Conservation (phyloP, 371 early-diverging fungal genomes). For the Batrachochytrium dendrobatidis region DNA sequence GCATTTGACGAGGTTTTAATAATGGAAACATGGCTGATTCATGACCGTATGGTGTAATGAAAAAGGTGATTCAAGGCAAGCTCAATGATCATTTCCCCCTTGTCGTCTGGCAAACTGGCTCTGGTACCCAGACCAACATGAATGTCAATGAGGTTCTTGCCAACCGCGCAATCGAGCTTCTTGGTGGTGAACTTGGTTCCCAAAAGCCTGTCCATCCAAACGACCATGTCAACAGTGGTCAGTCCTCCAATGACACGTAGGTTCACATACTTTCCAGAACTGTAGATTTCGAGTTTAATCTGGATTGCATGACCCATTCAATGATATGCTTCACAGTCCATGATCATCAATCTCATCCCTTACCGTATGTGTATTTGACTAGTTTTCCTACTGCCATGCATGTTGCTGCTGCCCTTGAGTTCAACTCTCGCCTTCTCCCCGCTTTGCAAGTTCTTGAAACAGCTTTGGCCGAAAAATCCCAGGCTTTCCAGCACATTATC, state of each 20-base stretch:
- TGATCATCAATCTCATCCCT: neutral
- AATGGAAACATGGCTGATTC: neutral
- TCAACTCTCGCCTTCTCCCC: conserved; percentile 71
- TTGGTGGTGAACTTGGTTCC: conserved; percentile 79
- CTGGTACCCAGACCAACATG: conserved; percentile 97
- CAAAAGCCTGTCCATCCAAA: conserved; percentile 94
- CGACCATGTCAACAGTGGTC: conserved; percentile 93
- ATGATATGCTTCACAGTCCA: neutral
- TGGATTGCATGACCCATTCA: neutral
- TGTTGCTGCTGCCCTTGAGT: conserved; percentile 78
- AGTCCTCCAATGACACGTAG: conserved; percentile 87
- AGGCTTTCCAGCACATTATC: conserved; percentile 77
- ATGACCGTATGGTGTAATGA: neutral
- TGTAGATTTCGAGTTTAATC: neutral
- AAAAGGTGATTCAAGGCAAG: conserved; percentile 78
- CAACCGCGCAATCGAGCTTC: conserved; percentile 91
- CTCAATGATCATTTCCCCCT: conserved; percentile 88
- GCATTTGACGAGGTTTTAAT: neutral
- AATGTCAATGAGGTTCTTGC: conserved; percentile 79
- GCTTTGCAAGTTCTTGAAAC: conserved; percentile 66
- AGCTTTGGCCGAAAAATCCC: conserved; percentile 62
- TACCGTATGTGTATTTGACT: neutral
- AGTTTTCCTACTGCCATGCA: conserved; percentile 97
- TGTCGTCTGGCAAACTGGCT: conserved; percentile 85
- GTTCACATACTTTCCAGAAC: neutral